These are phyloP conservation scores for Magnaporthiopsis rhizophila DNA, from an alignment of 2,329 filamentous ascomycete species.

Conservation along the genomic window DNA sequence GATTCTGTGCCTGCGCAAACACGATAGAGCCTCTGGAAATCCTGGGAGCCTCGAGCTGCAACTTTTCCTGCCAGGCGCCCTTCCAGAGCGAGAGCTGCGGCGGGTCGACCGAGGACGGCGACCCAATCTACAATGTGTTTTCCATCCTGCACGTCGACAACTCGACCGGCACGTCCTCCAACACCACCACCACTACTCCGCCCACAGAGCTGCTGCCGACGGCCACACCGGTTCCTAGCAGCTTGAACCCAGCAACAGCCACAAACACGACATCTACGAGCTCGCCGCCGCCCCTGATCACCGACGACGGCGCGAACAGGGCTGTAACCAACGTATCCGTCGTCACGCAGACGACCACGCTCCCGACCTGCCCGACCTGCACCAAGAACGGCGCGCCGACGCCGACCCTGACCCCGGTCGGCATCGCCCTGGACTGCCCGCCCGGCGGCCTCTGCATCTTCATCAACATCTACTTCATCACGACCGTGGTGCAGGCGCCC, in stretches of 20 bases:
- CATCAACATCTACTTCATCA: slow-evolving; percentile 2
- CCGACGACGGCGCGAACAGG: neutral
- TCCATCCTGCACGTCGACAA: neutral
- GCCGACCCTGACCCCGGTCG: neutral
- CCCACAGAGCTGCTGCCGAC: neutral
- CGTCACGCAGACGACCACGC: neutral
- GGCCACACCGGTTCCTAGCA: neutral
- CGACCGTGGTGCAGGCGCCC: neutral
- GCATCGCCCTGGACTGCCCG: neutral
- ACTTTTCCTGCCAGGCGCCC: neutral
- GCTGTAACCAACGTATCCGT: neutral
- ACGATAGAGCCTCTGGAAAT: neutral
- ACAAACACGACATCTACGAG: neutral
- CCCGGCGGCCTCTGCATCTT: slow-evolving; percentile 3
- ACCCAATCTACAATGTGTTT: neutral
- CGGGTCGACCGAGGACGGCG: neutral
- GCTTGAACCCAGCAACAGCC: neutral
- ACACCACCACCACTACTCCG: neutral
- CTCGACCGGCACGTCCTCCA: neutral
- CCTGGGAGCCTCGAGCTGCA: neutral
- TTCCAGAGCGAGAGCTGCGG: neutral
- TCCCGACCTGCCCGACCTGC: slow-evolving; percentile 5
- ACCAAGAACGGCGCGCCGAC: neutral
- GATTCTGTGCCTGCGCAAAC: neutral
- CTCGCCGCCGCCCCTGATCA: neutral